Evolutionary conservation across 116 monocot genomes (phyloP), one percentile per base, ranked within the genome.

Genomic region (Trichopus zeylanicus): DNA sequence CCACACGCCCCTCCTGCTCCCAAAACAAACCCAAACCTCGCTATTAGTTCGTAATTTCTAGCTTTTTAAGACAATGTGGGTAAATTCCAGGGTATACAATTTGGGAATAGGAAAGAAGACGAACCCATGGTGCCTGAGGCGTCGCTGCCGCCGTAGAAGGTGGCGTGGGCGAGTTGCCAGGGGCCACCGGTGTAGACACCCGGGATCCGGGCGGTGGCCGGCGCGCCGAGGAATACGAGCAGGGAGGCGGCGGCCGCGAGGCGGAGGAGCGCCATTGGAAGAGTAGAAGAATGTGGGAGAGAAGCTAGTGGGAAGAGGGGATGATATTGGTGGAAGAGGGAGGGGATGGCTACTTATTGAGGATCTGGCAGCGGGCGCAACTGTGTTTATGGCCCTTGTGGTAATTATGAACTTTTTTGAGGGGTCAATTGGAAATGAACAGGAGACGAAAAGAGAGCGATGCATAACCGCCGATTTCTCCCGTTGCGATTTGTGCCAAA

Each of bases 111-210:
- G 30, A 7, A 30, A 23, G 34, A 23, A 4, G 8, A 13, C 7
- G 27, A 66, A 81, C 86, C 82, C 86, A 86, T 86, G 22, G 86
- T 86, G 75, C 86, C 86, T 23, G 81, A 81, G 30, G 86, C 86
- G 53, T 86, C 86, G 65, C 78, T 78, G 27, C 86, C 86, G 48
- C 82, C 86, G 72, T 86, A 86, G 75, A 86, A 86, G 59, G 86
- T 86, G 62, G 86, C 86, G 65, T 86, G 86, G 26, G 86, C 86
- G 59, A 29, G 25, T 62, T 82, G 78, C 86, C 86, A 86, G 2
- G 56, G 23, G 6, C 86, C 70, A 27, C 78, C 82, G 24, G 61
- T 24, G 69, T 73, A 86, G 24, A 78, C 67, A 33, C 86, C 86
- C 15, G 86, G 82, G 30, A 86, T 86, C 57, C 78, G 81, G n/a